A percentile compares a stretch with the other conserved stretches of the same genome.
These are phyloP conservation scores for Rhipidocladum racemiflorum DNA, from an alignment of 176 grass and related monocot genomes.

Conservation along the genomic window DNA sequence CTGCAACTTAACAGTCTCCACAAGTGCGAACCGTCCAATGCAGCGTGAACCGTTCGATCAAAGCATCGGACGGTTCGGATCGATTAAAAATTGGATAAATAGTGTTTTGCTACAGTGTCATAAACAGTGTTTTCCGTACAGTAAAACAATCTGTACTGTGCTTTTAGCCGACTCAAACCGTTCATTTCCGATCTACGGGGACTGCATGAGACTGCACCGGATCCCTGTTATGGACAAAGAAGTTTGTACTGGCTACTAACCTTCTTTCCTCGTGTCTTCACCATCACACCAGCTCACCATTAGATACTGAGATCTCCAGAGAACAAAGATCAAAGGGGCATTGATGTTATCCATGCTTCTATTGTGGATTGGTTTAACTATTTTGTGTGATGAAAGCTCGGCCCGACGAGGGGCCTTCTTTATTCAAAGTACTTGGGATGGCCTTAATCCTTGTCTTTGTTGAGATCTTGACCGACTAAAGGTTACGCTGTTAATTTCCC, in stretches of 20 bases:
- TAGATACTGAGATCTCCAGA: background rate
- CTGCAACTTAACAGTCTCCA: too few relatives aligned
- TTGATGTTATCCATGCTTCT: conserved; percentile 11
- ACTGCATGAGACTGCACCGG: too few relatives aligned
- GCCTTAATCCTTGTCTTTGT: background rate
- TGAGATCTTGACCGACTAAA: conserved; percentile 46
- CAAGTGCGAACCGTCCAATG: too few relatives aligned
- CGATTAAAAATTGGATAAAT: too few relatives aligned
- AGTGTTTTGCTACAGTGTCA: too few relatives aligned
- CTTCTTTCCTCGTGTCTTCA: conserved; percentile 34
- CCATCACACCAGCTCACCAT: conserved; percentile 6
- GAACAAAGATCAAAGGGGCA: conserved; percentile 20
- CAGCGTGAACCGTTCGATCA: too few relatives aligned
- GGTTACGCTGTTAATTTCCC: background rate
- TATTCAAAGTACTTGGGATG: conserved; percentile 16
- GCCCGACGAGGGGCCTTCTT: background rate
- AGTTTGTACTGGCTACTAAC: background rate
- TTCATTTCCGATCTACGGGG: too few relatives aligned
- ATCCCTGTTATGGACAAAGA: background rate
- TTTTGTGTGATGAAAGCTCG: background rate
- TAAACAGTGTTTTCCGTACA: too few relatives aligned
- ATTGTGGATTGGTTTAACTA: background rate
- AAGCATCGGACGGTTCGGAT: too few relatives aligned
- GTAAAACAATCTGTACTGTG: too few relatives aligned
- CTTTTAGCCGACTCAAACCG: too few relatives aligned